Evolutionary conservation across 2,329 filamentous ascomycete species (phyloP), one percentile per base, ranked within the genome.

Genomic region (Penicillium sp.): DNA sequence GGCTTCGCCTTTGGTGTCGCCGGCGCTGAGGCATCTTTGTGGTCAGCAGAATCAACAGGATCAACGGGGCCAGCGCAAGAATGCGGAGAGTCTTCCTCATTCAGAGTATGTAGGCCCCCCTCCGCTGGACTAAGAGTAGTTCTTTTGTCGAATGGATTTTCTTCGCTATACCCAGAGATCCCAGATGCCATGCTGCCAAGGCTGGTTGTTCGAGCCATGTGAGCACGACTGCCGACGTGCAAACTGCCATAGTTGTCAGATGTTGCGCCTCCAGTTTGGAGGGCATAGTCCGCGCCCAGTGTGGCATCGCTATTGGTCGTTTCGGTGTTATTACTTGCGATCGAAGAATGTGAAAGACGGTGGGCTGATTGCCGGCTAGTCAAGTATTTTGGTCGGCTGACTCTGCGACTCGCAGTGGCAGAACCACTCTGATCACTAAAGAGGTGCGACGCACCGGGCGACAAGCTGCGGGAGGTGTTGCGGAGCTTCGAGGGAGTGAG

Each of bases 141-240:
- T 60, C 67, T 74, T 61, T 71, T 76, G 60, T 72, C 78, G 57
- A 77, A 63, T 63, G 67, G 55, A 42, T 74, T 81, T 67, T 74
- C 74, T 65, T 78, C 78, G 64, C 81, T 78, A 62, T 81, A 74
- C 61, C 76, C 79, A 19, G 82, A 84, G 29, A 85, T 76, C 0
- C 88, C 90, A 5, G 91, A 96, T 2, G 86, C 88, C 76, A 96
- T 91, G 70, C 93, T 97, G 19, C 91, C 91, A 55, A 97, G 81
- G 74, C 92, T 97, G 57, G 92, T 87, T 10, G 91, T 84, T 23
- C 93, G 82, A 18, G 87, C 86, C 51, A 96, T 78, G 2, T 70
- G 76, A 64, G 65, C 76, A 64, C 67, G 76, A 10, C 63, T 62
- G 27, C 57, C 60, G 18, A 58, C 40, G 16, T 67, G 64, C 19